Conservation (phyloP, 2,329 filamentous ascomycete species). For the Hymenoscyphus salicellus region DNA sequence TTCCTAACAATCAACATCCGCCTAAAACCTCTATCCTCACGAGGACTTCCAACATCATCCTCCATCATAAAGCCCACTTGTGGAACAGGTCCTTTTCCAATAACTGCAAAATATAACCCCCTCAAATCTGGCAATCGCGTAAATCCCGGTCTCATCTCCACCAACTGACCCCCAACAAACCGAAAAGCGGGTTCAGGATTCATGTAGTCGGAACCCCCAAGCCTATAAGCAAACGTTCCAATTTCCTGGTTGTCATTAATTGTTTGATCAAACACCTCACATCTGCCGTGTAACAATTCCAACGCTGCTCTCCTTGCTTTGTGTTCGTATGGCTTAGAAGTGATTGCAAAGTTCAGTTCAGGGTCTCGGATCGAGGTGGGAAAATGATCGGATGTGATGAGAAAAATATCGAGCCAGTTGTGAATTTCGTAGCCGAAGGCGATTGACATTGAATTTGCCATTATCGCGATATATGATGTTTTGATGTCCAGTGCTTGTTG, state of each 20-base stretch:
- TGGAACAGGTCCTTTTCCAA: not conserved
- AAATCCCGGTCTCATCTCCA: not conserved
- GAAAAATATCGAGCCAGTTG: not conserved
- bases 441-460: constrained; percentile 3
- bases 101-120: not conserved
- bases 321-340: not conserved
- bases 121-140: not conserved
- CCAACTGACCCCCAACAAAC: not conserved
- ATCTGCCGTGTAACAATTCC: not conserved
- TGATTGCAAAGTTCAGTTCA: not conserved
- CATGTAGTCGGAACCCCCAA: not conserved
- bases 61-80: not conserved
- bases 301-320: not conserved
- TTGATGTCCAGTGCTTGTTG: not conserved
- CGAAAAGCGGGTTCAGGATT: not conserved
- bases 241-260: not conserved
- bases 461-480: not conserved
- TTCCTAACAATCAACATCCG: not conserved
- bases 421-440: constrained; percentile 4
- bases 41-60: not conserved
- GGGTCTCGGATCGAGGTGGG: not conserved
- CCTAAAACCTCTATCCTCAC: not conserved
- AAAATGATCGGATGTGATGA: not conserved
- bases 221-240: not conserved
- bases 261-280: not conserved